Conservation (phyloP, 2,329 filamentous ascomycete species). For the Biscogniauxia mediterranea region DNA sequence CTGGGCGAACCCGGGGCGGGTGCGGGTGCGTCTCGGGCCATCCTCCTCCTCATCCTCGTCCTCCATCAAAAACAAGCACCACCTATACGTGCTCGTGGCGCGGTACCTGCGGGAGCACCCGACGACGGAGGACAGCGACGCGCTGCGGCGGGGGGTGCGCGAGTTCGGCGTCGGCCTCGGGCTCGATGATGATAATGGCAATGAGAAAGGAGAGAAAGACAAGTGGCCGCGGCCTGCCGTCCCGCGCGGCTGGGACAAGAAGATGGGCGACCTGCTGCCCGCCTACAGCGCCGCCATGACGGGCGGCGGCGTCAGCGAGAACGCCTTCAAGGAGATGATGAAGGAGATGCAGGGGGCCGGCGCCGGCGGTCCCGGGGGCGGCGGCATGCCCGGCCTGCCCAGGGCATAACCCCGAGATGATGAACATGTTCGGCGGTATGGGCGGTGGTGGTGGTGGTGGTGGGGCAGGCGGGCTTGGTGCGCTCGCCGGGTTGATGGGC, state of each 20-base stretch:
- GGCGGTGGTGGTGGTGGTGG: constrained; percentile 20
- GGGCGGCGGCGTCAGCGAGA: constrained; percentile 90
- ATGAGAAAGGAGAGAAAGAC: no score
- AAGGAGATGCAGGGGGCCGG: constrained; percentile 70
- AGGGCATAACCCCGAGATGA: constrained; percentile 31
- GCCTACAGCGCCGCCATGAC: constrained; percentile 86
- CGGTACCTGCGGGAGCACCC: constrained; percentile 75
- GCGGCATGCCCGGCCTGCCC: constrained; percentile 26
- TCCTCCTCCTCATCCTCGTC: no score
- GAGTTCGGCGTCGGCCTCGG: constrained; percentile 66
- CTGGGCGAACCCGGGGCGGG: constrained; percentile 93
- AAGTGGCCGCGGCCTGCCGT: constrained; percentile 70
- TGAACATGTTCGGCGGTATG: constrained; percentile 29
- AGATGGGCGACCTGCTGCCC: constrained; percentile 79
- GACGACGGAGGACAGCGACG: constrained; percentile 65
- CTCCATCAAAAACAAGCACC: constrained; percentile 71
- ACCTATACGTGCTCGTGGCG: constrained; percentile 80
- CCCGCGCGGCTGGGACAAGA: constrained; percentile 76
- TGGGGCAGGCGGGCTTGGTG: constrained; percentile 2
- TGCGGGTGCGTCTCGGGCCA: no score
- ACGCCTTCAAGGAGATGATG: constrained; percentile 96
- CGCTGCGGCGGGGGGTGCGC: constrained; percentile 64
- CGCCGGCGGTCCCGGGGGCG: constrained; percentile 36
- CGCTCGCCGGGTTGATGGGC: constrained; percentile 6
- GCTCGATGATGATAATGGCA: constrained; percentile 57